These are phyloP conservation scores for Diaporthe sp. DNA, from an alignment of 2,329 filamentous ascomycete genomes.

Conservation along the genomic window DNA sequence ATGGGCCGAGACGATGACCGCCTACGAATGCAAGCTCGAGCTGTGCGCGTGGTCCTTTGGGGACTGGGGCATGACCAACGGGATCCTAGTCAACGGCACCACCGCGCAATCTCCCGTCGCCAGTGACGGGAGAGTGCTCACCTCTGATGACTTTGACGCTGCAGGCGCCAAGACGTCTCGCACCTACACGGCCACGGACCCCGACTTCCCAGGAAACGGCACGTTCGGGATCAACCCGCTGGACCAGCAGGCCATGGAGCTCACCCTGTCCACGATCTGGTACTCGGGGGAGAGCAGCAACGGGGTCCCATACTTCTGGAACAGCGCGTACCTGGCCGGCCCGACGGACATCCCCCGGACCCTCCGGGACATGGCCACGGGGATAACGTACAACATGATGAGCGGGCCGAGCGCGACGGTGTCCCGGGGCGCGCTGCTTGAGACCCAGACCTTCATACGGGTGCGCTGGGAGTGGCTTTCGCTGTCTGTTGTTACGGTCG, in stretches of 20 bases:
- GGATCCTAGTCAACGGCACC: not conserved
- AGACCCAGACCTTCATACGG: not conserved
- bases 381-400: conserved; percentile 4
- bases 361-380: not conserved
- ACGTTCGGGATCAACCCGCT: not conserved
- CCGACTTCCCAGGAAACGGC: not conserved
- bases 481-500: not conserved
- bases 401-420: not conserved
- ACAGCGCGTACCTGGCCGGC: not conserved
- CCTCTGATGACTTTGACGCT: not conserved
- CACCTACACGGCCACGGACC: not conserved
- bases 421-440: not conserved
- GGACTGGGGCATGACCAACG: not conserved
- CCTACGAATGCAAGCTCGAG: not conserved
- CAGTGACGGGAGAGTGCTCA: not conserved
- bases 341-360: not conserved
- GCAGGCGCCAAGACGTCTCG: not conserved
- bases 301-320: not conserved
- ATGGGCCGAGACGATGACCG: not conserved
- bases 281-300: not conserved
- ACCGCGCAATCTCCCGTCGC: not conserved
- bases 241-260: not conserved
- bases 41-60: not conserved
- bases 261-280: not conserved
- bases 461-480: not conserved